Evolutionary conservation across 164 flowering plant species (phyloP).

Genomic region (Aristolochia fimbriata): DNA sequence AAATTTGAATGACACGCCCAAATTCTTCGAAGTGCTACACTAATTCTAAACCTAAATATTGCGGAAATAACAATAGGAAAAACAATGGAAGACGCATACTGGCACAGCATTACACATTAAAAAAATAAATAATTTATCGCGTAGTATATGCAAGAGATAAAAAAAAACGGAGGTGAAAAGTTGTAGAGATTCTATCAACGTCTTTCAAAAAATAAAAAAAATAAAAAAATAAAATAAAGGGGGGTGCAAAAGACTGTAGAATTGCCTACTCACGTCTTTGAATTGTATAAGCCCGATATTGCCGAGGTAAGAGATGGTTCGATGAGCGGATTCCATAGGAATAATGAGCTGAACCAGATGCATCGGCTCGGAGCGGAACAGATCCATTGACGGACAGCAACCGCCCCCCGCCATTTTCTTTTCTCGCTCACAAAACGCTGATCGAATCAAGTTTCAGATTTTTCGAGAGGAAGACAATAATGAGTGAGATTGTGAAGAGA

Average conservation of each 20-base stretch:
- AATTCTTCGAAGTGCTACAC: too few species aligned
- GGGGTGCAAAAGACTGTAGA: background rate
- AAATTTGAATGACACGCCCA: too few species aligned
- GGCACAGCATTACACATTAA: too few species aligned
- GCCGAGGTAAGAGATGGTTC: constrained; percentile 73
- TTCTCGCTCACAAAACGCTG: background rate
- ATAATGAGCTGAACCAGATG: constrained; percentile 86
- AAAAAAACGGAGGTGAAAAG: background rate
- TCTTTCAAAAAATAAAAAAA: constrained; percentile 48
- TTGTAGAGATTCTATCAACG: constrained; percentile 22
- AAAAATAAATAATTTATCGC: too few species aligned
- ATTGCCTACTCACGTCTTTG: constrained; percentile 54
- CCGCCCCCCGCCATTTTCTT: constrained; percentile 28
- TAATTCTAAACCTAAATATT: too few species aligned
- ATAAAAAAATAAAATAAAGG: background rate
- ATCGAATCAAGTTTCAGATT: too few species aligned
- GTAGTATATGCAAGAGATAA: background rate
- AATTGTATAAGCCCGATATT: constrained; percentile 85
- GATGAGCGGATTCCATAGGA: constrained; percentile 86
- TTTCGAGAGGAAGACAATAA: too few species aligned
- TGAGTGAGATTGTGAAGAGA: too few species aligned
- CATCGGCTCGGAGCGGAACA: constrained; percentile 90
- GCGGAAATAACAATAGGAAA: too few species aligned
- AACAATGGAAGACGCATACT: too few species aligned
- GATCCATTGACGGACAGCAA: constrained; percentile 87